A percentile compares a stretch with the other conserved stretches of the same genome.
phyloP scores from a whole-genome alignment of 1,284 basidiomycete species.

The Polyporus tsugae region DNA sequence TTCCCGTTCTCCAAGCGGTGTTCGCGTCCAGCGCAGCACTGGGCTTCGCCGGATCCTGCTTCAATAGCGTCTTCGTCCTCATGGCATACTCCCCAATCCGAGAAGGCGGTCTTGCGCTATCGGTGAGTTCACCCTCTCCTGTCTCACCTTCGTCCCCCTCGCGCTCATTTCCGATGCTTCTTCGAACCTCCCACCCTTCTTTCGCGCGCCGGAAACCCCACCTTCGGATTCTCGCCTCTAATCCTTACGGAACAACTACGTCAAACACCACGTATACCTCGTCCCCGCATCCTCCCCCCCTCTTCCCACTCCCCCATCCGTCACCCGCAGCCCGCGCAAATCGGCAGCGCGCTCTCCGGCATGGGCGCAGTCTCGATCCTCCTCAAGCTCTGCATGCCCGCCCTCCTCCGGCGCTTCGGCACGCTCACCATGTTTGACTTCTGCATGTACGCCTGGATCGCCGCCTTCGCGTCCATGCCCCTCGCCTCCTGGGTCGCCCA shows the following conservation, averaged over 20 bases:
- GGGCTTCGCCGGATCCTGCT: constrained; percentile 62
- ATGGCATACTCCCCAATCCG: constrained; percentile 67
- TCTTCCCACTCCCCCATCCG: background rate
- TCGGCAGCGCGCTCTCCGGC: constrained; percentile 64
- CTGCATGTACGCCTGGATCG: constrained; percentile 46
- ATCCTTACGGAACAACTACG: background rate
- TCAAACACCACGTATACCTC: background rate
- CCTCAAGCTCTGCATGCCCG: constrained; percentile 48
- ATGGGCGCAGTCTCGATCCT: constrained; percentile 47
- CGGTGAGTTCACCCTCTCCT: constrained; percentile 47
- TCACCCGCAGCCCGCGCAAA: constrained; percentile 59
- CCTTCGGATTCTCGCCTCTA: background rate
- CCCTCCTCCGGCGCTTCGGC: constrained; percentile 45
- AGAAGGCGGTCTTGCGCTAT: constrained; percentile 65
- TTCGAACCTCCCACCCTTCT: background rate
- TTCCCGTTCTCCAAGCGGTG: constrained; percentile 61
- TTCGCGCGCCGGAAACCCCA: background rate
- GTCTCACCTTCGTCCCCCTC: background rate
- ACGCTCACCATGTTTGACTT: constrained; percentile 43
- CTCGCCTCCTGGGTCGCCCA: constrained; percentile 42
- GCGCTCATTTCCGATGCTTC: background rate
- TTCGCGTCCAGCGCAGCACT: constrained; percentile 63
- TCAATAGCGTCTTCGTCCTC: constrained; percentile 71
- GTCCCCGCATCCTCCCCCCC: background rate
- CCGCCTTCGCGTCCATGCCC: constrained; percentile 46